phyloP scores from a whole-genome alignment of 108 stramenopile species.

The Craspedostauros australis region DNA sequence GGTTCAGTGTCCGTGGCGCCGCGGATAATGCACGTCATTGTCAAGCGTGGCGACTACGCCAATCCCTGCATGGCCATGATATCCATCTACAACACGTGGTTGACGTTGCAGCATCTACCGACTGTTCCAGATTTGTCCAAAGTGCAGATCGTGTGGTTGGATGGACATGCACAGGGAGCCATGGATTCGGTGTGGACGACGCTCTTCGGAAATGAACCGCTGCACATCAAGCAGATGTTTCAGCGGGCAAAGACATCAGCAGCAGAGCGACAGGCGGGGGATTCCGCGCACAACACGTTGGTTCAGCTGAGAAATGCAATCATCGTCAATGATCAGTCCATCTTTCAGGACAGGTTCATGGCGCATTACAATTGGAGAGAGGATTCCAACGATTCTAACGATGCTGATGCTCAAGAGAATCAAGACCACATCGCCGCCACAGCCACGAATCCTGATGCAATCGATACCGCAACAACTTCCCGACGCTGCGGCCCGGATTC shows the following conservation, averaged over 20 bases:
- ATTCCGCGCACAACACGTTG: not conserved
- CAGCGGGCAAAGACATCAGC: no score
- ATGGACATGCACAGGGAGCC: constrained; percentile 10
- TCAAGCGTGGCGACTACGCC: constrained; percentile 12
- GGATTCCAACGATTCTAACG: not conserved
- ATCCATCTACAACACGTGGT: constrained; percentile 13
- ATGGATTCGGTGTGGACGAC: constrained; percentile 13
- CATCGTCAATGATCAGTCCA: constrained; percentile 16
- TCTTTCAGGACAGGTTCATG: constrained; percentile 10
- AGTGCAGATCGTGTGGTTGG: constrained; percentile 9
- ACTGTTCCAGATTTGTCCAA: not conserved
- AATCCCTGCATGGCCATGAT: constrained; percentile 21
- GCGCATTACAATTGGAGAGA: constrained; percentile 1
- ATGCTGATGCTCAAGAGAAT: no score
- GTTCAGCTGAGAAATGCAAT: constrained; percentile 6
- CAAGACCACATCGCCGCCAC: no score
- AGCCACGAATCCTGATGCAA: no score
- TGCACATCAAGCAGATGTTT: constrained; percentile 11
- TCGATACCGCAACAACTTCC: no score
- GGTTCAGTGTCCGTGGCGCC: no score
- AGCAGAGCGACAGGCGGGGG: not conserved
- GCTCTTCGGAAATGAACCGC: constrained; percentile 5
- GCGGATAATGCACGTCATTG: no score
- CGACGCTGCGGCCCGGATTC: not conserved
- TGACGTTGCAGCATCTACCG: constrained; percentile 2